Conservation (phyloP, 768 basidiomycete species). For the Collybiopsis confluens region DNA sequence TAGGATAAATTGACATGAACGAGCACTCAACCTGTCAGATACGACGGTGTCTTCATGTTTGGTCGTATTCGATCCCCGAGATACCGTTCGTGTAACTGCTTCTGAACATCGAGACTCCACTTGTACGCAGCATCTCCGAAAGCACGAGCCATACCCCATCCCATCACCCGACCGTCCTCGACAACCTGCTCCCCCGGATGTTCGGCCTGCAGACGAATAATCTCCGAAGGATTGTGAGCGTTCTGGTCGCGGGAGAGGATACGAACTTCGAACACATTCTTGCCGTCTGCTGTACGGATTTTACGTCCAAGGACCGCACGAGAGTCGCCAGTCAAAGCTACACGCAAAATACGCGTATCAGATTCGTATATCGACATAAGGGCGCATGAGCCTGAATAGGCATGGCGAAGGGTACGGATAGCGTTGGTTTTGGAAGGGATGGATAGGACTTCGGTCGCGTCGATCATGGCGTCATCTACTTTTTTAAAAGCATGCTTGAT, state of each 20-base stretch:
- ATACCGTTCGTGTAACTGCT: conserved; percentile 28
- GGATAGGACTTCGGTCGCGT: conserved; percentile 23
- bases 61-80: conserved; percentile 28
- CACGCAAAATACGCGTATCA: conserved; percentile 30
- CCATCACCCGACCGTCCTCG: conserved; percentile 32
- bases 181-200: conserved; percentile 37
- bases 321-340: conserved; percentile 43
- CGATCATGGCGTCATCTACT: conserved; percentile 37
- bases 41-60: conserved; percentile 31
- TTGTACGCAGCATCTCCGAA: conserved; percentile 43
- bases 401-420: conserved; percentile 25
- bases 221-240: conserved; percentile 32
- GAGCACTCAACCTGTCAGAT: background rate
- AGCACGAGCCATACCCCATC: conserved; percentile 31
- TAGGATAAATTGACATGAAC: conserved; percentile 21
- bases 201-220: conserved; percentile 27
- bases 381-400: conserved; percentile 39
- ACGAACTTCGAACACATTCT: conserved; percentile 31
- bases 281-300: conserved; percentile 10
- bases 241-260: conserved; percentile 39
- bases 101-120: conserved; percentile 35
- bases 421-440: conserved; percentile 22
- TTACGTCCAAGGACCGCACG: conserved; percentile 44
- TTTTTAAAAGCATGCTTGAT: conserved; percentile 32
- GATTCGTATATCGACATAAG: conserved; percentile 42